Percentiles rank a stretch among this genome's conserved stretches.
phyloP scores from a whole-genome alignment of 257 asterid species.

The Eucommia ulmoides region DNA sequence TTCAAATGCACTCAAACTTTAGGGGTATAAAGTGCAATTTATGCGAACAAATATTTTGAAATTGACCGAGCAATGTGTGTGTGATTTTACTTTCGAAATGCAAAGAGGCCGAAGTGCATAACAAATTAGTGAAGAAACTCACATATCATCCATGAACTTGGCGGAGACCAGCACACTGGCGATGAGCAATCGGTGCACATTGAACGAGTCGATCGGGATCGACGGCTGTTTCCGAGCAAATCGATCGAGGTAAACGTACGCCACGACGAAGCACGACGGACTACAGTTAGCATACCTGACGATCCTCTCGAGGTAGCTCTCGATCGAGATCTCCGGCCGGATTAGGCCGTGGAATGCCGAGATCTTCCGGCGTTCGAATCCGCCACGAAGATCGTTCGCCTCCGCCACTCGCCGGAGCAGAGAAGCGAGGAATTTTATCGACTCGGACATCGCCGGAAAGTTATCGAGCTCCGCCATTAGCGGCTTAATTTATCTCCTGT shows the following conservation, averaged over 20 bases:
- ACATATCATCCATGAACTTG: constrained; percentile 79
- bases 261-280: constrained; percentile 45
- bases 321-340: constrained; percentile 40
- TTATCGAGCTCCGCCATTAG: constrained; percentile 42
- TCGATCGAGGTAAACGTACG: constrained; percentile 64
- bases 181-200: constrained; percentile 61
- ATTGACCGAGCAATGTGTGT: no score
- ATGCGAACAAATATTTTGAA: no score
- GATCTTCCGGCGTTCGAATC: constrained; percentile 10
- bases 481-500: no score
- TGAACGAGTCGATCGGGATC: constrained; percentile 47
- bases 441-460: constrained; percentile 22
- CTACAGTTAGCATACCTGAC: constrained; percentile 72
- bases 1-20: no score
- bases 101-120: no score
- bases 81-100: no score
- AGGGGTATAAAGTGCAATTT: no score
- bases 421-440: constrained; percentile 23
- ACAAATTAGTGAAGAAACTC: no score
- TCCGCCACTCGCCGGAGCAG: constrained; percentile 37
- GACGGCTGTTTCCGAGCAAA: constrained; percentile 42
- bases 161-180: constrained; percentile 58
- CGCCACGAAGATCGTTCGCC: constrained; percentile 21
- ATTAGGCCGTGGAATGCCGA: constrained; percentile 47
- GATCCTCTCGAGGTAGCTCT: constrained; percentile 49